A percentile compares a stretch with the other conserved stretches of the same genome.
These are phyloP conservation scores for Clarireedia sp. DNA, from an alignment of 2,329 filamentous ascomycete species.

Conservation along the genomic window DNA sequence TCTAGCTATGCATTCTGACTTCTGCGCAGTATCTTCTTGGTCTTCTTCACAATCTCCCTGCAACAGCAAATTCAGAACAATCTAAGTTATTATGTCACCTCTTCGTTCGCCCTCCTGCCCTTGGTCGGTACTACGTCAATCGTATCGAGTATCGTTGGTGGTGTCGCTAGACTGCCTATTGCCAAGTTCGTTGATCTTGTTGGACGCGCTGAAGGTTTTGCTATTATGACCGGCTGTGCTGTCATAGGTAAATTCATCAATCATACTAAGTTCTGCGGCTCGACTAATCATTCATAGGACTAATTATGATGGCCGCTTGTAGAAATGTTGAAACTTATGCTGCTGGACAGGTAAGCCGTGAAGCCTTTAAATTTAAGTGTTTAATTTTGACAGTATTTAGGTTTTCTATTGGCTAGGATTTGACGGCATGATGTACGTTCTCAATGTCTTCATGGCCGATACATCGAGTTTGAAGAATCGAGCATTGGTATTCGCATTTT, in stretches of 20 bases:
- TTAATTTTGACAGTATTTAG: not conserved
- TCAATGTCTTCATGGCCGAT: constrained; percentile 60
- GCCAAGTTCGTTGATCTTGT: constrained; percentile 62
- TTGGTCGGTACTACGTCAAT: constrained; percentile 22
- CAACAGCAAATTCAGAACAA: constrained; percentile 21
- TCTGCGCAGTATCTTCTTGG: constrained; percentile 17
- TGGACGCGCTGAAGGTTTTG: constrained; percentile 57
- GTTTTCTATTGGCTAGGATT: constrained; percentile 27
- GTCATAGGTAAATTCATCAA: constrained; percentile 30
- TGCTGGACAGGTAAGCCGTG: constrained; percentile 52
- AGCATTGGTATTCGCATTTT: constrained; percentile 45
- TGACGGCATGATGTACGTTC: constrained; percentile 44
- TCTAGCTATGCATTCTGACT: not conserved
- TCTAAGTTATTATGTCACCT: constrained; percentile 21
- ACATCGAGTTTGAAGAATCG: constrained; percentile 58
- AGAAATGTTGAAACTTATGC: constrained; percentile 52
- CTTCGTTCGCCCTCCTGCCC: constrained; percentile 19
- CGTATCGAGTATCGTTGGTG: constrained; percentile 24
- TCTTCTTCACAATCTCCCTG: constrained; percentile 25
- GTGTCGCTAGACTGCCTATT: constrained; percentile 32
- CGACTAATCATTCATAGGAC: constrained; percentile 33
- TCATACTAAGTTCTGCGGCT: not conserved
- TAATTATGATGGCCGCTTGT: constrained; percentile 60
- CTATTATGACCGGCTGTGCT: constrained; percentile 45
- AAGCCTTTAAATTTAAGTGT: constrained; percentile 13